Evolutionary conservation across 2,329 filamentous ascomycete species (phyloP), one percentile per base, ranked within the genome.

Genomic region (Clarireedia sp.): DNA sequence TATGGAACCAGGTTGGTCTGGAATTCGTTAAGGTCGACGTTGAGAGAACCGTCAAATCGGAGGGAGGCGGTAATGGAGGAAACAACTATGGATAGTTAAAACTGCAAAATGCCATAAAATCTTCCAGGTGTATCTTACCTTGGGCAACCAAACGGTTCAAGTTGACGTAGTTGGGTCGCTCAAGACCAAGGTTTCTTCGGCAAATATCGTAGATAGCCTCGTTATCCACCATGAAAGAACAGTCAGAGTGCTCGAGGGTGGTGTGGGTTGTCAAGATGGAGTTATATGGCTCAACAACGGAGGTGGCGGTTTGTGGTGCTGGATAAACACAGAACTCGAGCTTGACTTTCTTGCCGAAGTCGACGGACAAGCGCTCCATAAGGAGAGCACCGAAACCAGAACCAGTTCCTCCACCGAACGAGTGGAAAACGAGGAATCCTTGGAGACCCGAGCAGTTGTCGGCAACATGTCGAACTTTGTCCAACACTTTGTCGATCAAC

Each of bases 121-220:
- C 9, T 33, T 12, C 9, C 12, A 97, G 81, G 97, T 97, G n/a
- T 77, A 94, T 94, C 79, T 96, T 86, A 71, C 92, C 92, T 69
- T 86, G 82, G 51, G 82, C 81, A 64, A 86, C 84, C 61, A 86
- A 71, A 54, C 81, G 79, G 69, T 86, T 85, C 57, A 86, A 71
- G 66, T 85, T 81, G 69, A 84, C 80, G 63, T 80, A 85, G 62
- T 77, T 75, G 12, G 82, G 82, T 57, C 82, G 80, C 51, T 80
- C 79, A 60, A 86, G 83, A 63, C 83, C 81, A 56, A 86, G 71
- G 69, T 79, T 83, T 60, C 80, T 79, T 55, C 78, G 77, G 74
- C 82, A 86, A 68, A 86, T 85, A 63, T 84, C 80, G 70, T 85
- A 85, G 60, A 85, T 80, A 53, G 82, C 82, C 65, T 86, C 82